Evolutionary conservation across 2,329 filamentous ascomycete genomes (phyloP), one percentile per base, ranked within the genome.

Genomic region (Pseudocercospora fuligena): DNA sequence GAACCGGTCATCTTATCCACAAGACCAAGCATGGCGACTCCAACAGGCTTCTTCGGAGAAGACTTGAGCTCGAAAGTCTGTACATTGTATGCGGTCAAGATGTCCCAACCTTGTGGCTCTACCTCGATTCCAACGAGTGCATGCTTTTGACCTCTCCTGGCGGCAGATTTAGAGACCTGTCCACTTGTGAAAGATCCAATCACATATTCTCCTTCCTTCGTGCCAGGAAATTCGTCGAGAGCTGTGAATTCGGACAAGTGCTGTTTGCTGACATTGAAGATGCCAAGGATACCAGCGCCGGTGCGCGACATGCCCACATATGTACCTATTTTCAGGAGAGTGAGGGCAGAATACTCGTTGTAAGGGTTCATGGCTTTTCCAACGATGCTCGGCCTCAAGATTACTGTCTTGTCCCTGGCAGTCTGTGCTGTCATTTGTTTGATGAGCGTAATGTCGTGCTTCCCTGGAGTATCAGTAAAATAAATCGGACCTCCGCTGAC

Each of bases 401-500:
- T 91, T 0, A 97, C 87, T 0, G 92, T 95, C 69, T 88, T 89
- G 0, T 89, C 92, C 25, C 87, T 83, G 0, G 88, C 83, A 0
- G 92, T 95, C 11, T 85, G 82, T 0, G 91, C 94, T 0, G 91
- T 93, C 85, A 98, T 94, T 77, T 96, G 90, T 29, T 84, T 80
- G 67, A 99, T 91, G 16, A 99, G 79, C 5, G 85, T 80, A 31
- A 93, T 74, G 74, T 97, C 86, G 77, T 98, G 93, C 66, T 92
- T 81, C 0, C 93, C 94, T 0, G 94, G 94, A 0, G 89, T 86
- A 78, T 99, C 95, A 0, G 94, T 98, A 77, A 99, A 94, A 74
- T 96, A 97, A 47, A 99, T 90, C 0, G 94, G 95, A 0, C 95
- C 95, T 8, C 95, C 95, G 57, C 90, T 94, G 9, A 99, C 84